Conservation (phyloP, 208 protist species). For the Acanthamoeba triangularis region DNA sequence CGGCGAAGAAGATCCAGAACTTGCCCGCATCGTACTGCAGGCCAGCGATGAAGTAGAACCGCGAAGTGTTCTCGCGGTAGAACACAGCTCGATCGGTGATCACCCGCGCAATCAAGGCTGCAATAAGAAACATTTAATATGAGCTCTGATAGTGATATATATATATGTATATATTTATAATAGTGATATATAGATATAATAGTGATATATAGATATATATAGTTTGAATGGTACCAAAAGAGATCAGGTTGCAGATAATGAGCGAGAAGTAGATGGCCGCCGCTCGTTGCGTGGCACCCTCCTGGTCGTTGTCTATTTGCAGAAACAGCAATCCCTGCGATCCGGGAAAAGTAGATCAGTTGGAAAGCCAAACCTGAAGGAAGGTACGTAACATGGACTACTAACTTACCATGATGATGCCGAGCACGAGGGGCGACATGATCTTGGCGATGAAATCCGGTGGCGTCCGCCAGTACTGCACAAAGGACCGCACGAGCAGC, state of each 20-base stretch:
- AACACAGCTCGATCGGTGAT: background rate
- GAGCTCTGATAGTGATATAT: too few species aligned
- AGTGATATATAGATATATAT: too few species aligned
- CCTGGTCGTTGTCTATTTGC: background rate
- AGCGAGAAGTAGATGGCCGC: background rate
- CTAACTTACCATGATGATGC: constrained; percentile 37
- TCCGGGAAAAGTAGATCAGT: background rate
- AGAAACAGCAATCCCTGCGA: background rate
- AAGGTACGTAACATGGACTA: too few species aligned
- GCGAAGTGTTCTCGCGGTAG: background rate
- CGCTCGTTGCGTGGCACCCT: background rate
- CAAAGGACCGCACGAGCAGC: background rate
- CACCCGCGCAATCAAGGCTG: background rate
- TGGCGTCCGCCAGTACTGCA: constrained; percentile 26
- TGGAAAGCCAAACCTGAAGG: too few species aligned
- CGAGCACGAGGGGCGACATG: background rate
- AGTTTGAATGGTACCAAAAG: background rate
- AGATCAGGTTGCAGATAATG: background rate
- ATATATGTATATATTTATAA: too few species aligned
- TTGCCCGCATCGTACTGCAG: constrained; percentile 31
- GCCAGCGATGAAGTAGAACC: constrained; percentile 16
- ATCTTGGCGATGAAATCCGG: constrained; percentile 27
- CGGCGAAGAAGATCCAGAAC: constrained; percentile 46
- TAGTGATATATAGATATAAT: too few species aligned
- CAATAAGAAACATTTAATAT: background rate